Evolutionary conservation across 2,329 filamentous ascomycete species (phyloP).

Genomic region (Neonectria hederae): DNA sequence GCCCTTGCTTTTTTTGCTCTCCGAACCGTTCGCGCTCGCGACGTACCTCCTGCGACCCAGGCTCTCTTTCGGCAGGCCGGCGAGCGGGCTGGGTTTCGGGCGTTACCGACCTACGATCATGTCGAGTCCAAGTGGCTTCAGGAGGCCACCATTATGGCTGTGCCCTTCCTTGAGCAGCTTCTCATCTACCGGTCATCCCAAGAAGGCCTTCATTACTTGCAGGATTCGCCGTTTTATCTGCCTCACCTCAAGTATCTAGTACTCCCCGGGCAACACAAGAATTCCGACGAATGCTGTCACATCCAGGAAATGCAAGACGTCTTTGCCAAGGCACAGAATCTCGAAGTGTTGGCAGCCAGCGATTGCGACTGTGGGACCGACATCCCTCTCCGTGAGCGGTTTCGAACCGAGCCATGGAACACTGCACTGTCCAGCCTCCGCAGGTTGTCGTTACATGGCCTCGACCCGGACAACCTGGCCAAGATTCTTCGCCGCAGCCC

Average conservation of each 20-base stretch:
- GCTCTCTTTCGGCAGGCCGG: conserved; percentile 41
- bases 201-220: conserved; percentile 39
- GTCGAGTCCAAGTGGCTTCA: conserved; percentile 43
- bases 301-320: conserved; percentile 45
- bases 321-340: conserved; percentile 38
- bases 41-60: conserved; percentile 32
- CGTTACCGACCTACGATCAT: conserved; percentile 35
- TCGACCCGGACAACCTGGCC: conserved; percentile 39
- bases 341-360: conserved; percentile 37
- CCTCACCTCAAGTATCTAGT: conserved; percentile 43
- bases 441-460: conserved; percentile 37
- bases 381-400: conserved; percentile 39
- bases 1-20: conserved; percentile 40
- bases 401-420: conserved; percentile 39
- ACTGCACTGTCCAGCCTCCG: conserved; percentile 38
- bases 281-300: conserved; percentile 39
- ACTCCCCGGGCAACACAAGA: conserved; percentile 36
- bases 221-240: conserved; percentile 40
- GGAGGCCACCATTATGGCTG: conserved; percentile 42
- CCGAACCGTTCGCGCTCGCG: conserved; percentile 21
- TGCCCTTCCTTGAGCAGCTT: conserved; percentile 39
- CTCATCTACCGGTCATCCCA: conserved; percentile 42
- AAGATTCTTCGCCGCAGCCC: conserved; percentile 40
- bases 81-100: conserved; percentile 38
- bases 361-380: conserved; percentile 41